A percentile compares a stretch with the other conserved stretches of the same genome.
Conservation (phyloP, 495 filamentous ascomycete genomes). For the Penicillium chermesinum region DNA sequence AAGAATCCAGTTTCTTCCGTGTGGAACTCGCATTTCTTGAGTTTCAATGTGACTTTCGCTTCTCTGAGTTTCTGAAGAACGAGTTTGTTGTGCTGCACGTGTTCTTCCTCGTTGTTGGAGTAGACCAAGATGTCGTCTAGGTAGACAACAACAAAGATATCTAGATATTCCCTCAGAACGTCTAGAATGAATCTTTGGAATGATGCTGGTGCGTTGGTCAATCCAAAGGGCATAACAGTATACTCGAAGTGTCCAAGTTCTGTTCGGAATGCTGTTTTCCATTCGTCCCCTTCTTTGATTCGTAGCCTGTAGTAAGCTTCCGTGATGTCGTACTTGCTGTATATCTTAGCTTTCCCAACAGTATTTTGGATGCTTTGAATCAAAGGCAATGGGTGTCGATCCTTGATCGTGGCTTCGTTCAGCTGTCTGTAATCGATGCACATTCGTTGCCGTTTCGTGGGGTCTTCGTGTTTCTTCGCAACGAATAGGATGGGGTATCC, state of each 20-base stretch:
- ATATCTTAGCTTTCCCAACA: conserved; percentile 18
- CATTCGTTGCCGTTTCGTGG: background rate
- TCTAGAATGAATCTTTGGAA: conserved; percentile 8
- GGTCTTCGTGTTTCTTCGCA: conserved; percentile 19
- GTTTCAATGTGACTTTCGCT: background rate
- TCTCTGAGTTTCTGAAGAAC: background rate
- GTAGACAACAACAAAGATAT: conserved; percentile 7
- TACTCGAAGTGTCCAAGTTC: conserved; percentile 15
- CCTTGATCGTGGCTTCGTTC: conserved; percentile 8
- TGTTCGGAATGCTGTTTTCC: conserved; percentile 16
- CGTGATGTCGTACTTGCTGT: conserved; percentile 13
- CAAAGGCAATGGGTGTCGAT: conserved; percentile 17
- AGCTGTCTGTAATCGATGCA: background rate
- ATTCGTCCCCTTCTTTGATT: conserved; percentile 8
- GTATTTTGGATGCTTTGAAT: conserved; percentile 16
- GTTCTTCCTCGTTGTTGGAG: background rate
- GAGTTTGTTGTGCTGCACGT: background rate
- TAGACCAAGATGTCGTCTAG: conserved; percentile 14
- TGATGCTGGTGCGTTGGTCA: conserved; percentile 12
- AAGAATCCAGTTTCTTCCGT: conserved; percentile 6
- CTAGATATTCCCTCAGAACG: conserved; percentile 6
- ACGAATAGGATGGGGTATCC: conserved; percentile 19
- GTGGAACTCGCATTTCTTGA: conserved; percentile 6
- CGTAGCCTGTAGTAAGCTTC: background rate
- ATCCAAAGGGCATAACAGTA: conserved; percentile 12